Percentiles rank a stretch among this genome's conserved stretches.
Conservation (phyloP, 305 asterid species). For the Petunia hybrid region DNA sequence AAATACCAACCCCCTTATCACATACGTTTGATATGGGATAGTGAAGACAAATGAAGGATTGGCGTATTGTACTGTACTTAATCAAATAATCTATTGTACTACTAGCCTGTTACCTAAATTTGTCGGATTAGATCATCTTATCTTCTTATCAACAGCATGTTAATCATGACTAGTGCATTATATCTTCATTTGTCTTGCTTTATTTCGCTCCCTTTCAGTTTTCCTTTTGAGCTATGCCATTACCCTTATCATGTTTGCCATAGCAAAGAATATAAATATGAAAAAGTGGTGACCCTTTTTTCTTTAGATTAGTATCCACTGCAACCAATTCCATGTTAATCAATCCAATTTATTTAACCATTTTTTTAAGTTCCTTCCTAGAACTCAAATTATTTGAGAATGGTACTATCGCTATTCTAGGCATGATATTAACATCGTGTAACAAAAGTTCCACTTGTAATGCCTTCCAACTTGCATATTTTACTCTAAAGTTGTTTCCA, state of each 20-base stretch:
- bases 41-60: too few species aligned
- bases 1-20: too few species aligned
- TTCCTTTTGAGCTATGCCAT: background rate
- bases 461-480: too few species aligned
- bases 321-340: background rate
- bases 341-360: background rate
- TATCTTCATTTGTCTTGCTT: background rate
- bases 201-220: background rate
- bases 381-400: background rate
- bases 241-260: background rate
- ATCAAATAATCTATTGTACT: background rate
- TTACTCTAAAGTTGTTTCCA: too few species aligned
- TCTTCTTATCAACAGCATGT: background rate
- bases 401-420: background rate
- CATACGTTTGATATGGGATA: too few species aligned
- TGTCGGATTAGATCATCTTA: background rate
- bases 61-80: background rate
- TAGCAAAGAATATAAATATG: background rate
- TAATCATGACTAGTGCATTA: background rate
- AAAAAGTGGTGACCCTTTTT: background rate
- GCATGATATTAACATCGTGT: too few species aligned
- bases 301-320: background rate
- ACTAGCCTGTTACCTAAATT: too few species aligned
- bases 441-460: too few species aligned
- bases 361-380: background rate